Evolutionary conservation across 108 stramenopile genomes (phyloP).

Genomic region (Epithemia pelagica): DNA sequence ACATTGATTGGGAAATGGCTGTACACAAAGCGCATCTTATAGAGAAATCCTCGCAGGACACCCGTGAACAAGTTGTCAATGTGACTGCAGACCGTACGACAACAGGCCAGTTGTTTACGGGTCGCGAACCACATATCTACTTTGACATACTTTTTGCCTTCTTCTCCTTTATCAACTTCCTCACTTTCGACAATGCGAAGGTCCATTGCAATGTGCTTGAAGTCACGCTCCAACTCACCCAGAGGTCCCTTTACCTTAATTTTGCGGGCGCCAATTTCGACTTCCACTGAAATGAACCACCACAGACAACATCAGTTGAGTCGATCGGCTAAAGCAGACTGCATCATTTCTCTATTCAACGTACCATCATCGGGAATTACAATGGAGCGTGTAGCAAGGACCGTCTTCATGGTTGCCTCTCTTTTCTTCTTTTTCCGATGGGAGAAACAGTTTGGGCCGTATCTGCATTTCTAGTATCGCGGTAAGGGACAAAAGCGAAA

Average conservation of each 20-base stretch:
- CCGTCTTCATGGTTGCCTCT: constrained; percentile 57
- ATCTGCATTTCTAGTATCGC: too few species aligned
- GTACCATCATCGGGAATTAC: constrained; percentile 61
- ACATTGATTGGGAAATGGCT: constrained; percentile 99
- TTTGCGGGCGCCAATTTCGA: constrained; percentile 76
- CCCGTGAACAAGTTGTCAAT: constrained; percentile 99
- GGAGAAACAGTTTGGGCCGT: too few species aligned
- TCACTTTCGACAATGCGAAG: constrained; percentile 29
- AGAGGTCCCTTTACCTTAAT: constrained; percentile 93
- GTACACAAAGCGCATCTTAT: constrained; percentile 99
- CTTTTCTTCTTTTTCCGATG: neutral
- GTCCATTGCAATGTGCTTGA: constrained; percentile 94
- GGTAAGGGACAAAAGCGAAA: too few species aligned
- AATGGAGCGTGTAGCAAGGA: constrained; percentile 57
- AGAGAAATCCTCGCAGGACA: constrained; percentile 96
- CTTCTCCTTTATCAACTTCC: constrained; percentile 27
- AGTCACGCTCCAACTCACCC: constrained; percentile 86
- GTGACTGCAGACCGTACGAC: constrained; percentile 97
- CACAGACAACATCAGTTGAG: constrained; percentile 3
- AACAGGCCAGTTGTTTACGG: constrained; percentile 95
- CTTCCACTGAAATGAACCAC: constrained; percentile 67
- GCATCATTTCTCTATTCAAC: neutral
- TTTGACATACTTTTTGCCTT: constrained; percentile 58
- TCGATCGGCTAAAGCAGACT: too few species aligned
- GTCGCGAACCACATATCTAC: constrained; percentile 98